Evolutionary conservation across 441 rosid species (phyloP).

Genomic region (Populus trichocarpa): DNA sequence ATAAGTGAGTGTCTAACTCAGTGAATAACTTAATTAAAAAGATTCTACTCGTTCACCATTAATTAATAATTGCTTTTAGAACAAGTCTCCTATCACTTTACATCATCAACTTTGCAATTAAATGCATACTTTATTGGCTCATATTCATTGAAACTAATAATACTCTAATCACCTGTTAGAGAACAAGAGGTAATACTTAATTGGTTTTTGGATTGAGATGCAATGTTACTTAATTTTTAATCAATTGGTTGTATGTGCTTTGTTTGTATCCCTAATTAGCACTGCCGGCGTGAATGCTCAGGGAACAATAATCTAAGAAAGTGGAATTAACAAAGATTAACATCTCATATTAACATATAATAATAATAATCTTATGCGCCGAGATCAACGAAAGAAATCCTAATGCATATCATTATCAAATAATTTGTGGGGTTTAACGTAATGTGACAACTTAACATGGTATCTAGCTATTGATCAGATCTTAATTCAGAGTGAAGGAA

Average conservation of each 20-base stretch:
- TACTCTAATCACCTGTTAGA: background rate
- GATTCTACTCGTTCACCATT: no score
- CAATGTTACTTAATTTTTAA: constrained; percentile 10
- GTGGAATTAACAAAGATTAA: background rate
- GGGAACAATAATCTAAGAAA: constrained; percentile 9
- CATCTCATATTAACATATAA: background rate
- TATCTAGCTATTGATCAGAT: constrained; percentile 14
- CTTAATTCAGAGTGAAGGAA: constrained; percentile 32
- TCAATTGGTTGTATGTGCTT: constrained; percentile 22
- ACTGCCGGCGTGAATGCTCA: constrained; percentile 31
- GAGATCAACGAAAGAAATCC: constrained; percentile 13
- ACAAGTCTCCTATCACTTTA: no score
- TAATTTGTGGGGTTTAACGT: constrained; percentile 18
- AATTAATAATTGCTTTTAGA: no score
- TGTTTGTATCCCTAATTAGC: constrained; percentile 12
- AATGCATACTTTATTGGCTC: no score
- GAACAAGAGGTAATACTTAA: constrained; percentile 8
- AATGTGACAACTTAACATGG: constrained; percentile 31
- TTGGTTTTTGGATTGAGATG: background rate
- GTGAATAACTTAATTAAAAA: no score
- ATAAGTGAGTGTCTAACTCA: no score
- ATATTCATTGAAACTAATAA: background rate
- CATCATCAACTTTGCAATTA: no score
- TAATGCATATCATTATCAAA: constrained; percentile 11
- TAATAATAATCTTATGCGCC: background rate